A percentile compares a stretch with the other conserved stretches of the same genome.
Evolutionary conservation across 2,329 filamentous ascomycete genomes (phyloP).

Genomic region (Graphilbum ipis-grandicollis): DNA sequence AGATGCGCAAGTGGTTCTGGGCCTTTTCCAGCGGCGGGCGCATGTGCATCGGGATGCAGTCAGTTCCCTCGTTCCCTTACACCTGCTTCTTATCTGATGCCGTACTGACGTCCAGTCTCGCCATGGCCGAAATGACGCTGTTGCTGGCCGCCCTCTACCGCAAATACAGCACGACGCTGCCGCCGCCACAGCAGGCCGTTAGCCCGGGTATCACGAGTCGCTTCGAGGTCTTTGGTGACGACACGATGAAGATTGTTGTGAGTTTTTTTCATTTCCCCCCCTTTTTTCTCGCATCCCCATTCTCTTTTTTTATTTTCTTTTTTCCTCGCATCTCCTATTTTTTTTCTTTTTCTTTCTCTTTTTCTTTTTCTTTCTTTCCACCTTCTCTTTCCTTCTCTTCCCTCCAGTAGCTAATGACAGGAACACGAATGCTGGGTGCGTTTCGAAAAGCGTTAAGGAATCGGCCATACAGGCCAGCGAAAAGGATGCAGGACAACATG

Average conservation of each 20-base stretch:
- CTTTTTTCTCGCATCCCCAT: neutral
- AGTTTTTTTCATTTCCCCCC: neutral
- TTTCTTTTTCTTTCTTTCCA: neutral
- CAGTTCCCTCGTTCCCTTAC: neutral
- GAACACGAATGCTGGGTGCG: no score
- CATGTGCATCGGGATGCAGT: constrained; percentile 41
- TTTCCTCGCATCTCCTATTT: neutral
- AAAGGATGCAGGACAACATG: no score
- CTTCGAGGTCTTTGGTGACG: constrained; percentile 23
- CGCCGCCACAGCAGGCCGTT: constrained; percentile 10
- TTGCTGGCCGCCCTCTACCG: constrained; percentile 26
- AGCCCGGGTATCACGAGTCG: constrained; percentile 22
- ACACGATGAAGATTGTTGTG: constrained; percentile 6
- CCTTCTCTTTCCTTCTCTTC: neutral
- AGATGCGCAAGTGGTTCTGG: constrained; percentile 32
- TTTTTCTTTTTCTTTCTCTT: neutral
- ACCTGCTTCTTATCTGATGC: neutral
- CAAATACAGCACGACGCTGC: constrained; percentile 19
- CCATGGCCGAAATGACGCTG: constrained; percentile 32
- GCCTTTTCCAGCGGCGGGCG: constrained; percentile 52
- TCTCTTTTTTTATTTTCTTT: neutral
- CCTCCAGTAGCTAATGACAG: no score
- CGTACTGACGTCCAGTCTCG: constrained; percentile 14
- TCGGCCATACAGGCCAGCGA: no score
- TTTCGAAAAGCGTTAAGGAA: no score